Percentiles rank a stretch among this genome's conserved stretches.
These are phyloP conservation scores for Fusarium ramigenum DNA, from an alignment of 2,329 filamentous ascomycete genomes.

Conservation along the genomic window DNA sequence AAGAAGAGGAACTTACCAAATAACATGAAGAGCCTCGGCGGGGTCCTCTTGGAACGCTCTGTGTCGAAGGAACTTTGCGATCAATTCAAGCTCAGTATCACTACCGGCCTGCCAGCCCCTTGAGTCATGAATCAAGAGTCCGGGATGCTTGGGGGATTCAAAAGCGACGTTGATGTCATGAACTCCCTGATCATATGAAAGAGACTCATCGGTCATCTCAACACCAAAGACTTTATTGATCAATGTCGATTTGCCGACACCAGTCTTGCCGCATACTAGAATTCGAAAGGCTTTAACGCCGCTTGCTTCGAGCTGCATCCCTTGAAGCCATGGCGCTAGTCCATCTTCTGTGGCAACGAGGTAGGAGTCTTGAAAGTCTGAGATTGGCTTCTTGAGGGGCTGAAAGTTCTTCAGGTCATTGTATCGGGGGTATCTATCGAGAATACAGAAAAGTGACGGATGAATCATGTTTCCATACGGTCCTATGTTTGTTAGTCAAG, in stretches of 20 bases:
- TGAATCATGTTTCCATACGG: conserved; percentile 36
- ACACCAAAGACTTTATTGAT: conserved; percentile 43
- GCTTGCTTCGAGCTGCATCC: conserved; percentile 37
- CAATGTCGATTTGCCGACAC: conserved; percentile 41
- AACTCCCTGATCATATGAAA: conserved; percentile 38
- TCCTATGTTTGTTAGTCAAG: not conserved
- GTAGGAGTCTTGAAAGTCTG: conserved; percentile 33
- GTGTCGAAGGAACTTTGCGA: conserved; percentile 41
- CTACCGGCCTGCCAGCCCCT: conserved; percentile 42
- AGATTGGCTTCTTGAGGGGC: conserved; percentile 28
- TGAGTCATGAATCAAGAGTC: conserved; percentile 40
- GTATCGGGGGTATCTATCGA: conserved; percentile 37
- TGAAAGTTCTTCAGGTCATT: conserved; percentile 32
- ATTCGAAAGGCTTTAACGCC: conserved; percentile 41
- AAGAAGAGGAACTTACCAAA: conserved; percentile 3
- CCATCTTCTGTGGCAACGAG: conserved; percentile 9
- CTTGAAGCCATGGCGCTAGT: conserved; percentile 36
- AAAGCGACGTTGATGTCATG: conserved; percentile 42
- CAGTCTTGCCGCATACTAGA: conserved; percentile 39
- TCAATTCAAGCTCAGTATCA: conserved; percentile 37
- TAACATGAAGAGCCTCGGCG: conserved; percentile 38
- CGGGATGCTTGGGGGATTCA: conserved; percentile 39
- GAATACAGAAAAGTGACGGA: conserved; percentile 37
- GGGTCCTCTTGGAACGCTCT: conserved; percentile 40
- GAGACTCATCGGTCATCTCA: conserved; percentile 38